Base-by-base conservation (phyloP, 805 yeast species). In the Torulaspora delbrueckii region DNA sequence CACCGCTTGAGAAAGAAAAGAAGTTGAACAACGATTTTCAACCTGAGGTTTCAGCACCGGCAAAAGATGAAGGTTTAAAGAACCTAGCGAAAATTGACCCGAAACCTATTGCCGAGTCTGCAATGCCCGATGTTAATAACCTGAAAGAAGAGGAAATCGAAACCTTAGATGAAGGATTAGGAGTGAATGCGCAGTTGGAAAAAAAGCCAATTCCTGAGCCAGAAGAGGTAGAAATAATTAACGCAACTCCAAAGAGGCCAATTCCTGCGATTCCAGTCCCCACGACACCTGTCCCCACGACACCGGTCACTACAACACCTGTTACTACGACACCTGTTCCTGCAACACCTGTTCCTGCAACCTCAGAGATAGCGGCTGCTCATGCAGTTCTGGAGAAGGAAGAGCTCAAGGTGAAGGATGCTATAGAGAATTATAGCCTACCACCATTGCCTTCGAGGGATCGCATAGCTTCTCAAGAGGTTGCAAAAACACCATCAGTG, bases 361-460 rank as follows among this genome's bases (percentile, higher is more conserved):
- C 41, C 7, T 35, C 43, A n/a, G 37, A 43, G 8, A 24, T 16
- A 9, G 19, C 25, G 14, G 25, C 22, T 4, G 36, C 31, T 19
- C 36, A 39, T n/a, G 32, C 37, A 16, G 34, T 25, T 6, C 30
- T 44, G n/a, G 34, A 37, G 27, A 26, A 37, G 22, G 43, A 42
- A 30, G 43, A 40, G 13, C 16, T 40, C 1, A 25, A 38, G 24
- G 35, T 54, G 42, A 52, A 42, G 37, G 14, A 32, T 25, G 37
- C 47, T 13, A 33, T 45, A 46, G 45, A 49, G 24, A 27, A 41
- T 19, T 19, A 47, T 19, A 22, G 37, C 3, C 43, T 59, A 5
- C 66, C 65, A 19, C 58, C 62, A 4, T 48, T 61, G 6, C 66
- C 65, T n/a, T 61, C 65, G 6, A 51, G 66, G 10, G 55, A 54